Evolutionary conservation across 768 basidiomycete genomes (phyloP), one percentile per base, ranked within the genome.

Genomic region (Auricularia sp.): DNA sequence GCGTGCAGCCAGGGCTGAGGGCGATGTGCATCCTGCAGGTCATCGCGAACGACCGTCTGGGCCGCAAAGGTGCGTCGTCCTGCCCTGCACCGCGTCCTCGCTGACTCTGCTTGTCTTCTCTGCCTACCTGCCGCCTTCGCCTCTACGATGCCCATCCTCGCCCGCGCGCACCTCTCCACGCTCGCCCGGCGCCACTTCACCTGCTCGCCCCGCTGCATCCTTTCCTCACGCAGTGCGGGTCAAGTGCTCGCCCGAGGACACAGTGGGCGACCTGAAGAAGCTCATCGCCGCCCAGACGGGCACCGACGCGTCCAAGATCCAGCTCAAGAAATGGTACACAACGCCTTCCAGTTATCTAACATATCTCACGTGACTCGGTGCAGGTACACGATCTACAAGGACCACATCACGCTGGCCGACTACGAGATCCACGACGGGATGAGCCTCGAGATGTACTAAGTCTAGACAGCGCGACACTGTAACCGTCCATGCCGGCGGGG

Each of bases 251-350:
- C 85, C 92, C 3, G 88, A 96, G 14, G 97, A 99, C 74, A 98
- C 97, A 1, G 92, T 99, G 42, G 96, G 96, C 51, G 96, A 98
- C 74, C 81, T 99, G 68, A 98, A 98, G 83, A 90, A 89, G 75
- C 87, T 99, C 66, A 98, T 99, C 69, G 96, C 89, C 1, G 96
- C 94, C 0, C 97, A 99, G 75, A 97, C 85, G 0, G 97, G 97
- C 63, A 97, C 96, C 16, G 85, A 92, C 71, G 71, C 78, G 3
- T 77, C 75, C 39, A 98, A 96, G 84, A 96, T 99, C 65, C 83
- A 87, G 72, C 78, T 99, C 63, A 98, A 97, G 88, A 98, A 98
- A 83, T 98, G 95, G 97, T 92, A 69, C 65, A 88, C 75, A 45
- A 14, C 37, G 36, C 33, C 29, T 18, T 33, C 35, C 54, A 3